Percentiles rank a stretch among this genome's conserved stretches.
Evolutionary conservation across 192 early-diverging fungal species (phyloP).

Genomic region (Coemansia erecta): DNA sequence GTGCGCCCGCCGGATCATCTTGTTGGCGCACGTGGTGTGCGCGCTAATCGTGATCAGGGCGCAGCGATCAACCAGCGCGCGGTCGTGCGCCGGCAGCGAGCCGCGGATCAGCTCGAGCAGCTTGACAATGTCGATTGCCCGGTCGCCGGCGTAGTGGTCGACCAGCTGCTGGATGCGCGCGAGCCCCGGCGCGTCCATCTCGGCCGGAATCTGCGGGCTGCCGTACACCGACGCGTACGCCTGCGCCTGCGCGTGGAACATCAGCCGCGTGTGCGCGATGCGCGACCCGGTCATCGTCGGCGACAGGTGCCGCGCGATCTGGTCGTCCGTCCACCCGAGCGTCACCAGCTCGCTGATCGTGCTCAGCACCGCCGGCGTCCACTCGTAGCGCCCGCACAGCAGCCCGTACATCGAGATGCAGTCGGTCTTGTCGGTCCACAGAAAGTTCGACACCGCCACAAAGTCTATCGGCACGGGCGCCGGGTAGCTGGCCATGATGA

Average conservation of each 20-base stretch:
- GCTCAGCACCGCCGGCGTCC: constrained; percentile 9
- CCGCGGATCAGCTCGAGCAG: constrained; percentile 16
- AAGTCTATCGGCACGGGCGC: constrained; percentile 27
- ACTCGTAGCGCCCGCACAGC: constrained; percentile 26
- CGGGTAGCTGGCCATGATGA: constrained; percentile 26
- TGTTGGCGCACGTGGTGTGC: constrained; percentile 17
- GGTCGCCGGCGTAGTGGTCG: background rate
- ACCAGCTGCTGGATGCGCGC: constrained; percentile 9
- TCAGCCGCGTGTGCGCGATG: constrained; percentile 3
- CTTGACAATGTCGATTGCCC: constrained; percentile 1
- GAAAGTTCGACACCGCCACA: constrained; percentile 32
- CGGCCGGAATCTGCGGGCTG: background rate
- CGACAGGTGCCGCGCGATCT: constrained; percentile 35
- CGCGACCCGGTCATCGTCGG: background rate
- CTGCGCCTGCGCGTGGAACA: constrained; percentile 1
- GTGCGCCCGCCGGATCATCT: constrained; percentile 3
- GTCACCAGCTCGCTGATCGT: constrained; percentile 8
- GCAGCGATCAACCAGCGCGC: constrained; percentile 9
- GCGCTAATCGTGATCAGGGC: constrained; percentile 25
- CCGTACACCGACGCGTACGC: background rate
- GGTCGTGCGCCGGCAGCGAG: constrained; percentile 6
- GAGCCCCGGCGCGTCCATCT: constrained; percentile 11
- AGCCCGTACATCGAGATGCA: constrained; percentile 28
- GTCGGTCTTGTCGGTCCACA: constrained; percentile 21
- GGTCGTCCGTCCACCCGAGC: constrained; percentile 11